Conservation (phyloP, 352 stramenopile species). For the Globisporangium polare region DNA sequence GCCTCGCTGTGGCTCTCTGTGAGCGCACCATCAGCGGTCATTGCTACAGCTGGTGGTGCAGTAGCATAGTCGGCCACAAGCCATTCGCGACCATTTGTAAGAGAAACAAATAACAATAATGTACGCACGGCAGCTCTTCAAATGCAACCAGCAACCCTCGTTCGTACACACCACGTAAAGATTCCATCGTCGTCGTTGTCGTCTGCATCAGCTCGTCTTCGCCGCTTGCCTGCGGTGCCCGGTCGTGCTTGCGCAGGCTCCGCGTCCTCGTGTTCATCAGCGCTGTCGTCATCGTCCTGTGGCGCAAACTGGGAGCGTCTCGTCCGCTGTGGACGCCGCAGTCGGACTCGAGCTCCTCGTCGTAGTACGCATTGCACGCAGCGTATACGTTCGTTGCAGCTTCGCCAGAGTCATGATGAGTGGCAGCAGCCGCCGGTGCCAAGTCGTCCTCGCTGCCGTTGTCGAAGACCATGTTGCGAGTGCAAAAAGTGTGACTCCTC, state of each 20-base stretch:
- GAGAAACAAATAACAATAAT: neutral
- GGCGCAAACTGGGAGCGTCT: neutral
- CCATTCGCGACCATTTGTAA: neutral
- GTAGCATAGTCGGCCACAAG: neutral
- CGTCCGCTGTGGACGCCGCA: neutral
- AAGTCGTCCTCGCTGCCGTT: conserved; percentile 7
- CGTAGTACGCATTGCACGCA: conserved; percentile 18
- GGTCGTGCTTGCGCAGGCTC: no score
- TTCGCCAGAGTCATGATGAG: neutral
- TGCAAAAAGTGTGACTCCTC: no score
- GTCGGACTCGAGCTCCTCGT: conserved; percentile 11
- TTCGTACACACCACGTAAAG: neutral
- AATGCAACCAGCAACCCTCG: neutral
- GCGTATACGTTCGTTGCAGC: conserved; percentile 5
- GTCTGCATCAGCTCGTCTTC: neutral
- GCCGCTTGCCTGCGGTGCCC: neutral
- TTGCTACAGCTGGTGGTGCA: no score
- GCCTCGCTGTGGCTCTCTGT: no score
- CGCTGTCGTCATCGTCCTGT: neutral
- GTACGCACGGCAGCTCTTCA: conserved; percentile 53
- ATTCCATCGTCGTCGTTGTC: neutral
- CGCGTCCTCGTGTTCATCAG: neutral
- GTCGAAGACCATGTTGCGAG: no score
- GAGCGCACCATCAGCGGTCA: no score
- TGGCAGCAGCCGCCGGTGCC: neutral